A percentile compares a stretch with the other conserved stretches of the same genome.
Conservation (phyloP, 2,329 filamentous ascomycete genomes). For the Neonectria punicea region DNA sequence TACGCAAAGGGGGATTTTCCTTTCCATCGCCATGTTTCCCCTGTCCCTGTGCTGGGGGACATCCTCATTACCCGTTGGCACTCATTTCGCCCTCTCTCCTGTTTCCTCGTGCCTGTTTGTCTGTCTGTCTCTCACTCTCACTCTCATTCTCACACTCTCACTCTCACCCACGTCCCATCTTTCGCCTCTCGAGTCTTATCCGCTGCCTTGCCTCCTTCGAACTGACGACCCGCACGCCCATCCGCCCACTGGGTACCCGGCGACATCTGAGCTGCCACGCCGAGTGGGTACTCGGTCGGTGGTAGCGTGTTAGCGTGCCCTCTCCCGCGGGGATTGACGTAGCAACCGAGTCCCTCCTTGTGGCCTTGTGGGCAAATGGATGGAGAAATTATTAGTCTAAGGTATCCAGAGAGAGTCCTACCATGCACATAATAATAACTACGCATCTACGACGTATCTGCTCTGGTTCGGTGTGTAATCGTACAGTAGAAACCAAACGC, state of each 20-base stretch:
- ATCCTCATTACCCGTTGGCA: not conserved
- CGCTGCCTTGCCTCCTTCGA: not conserved
- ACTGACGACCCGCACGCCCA: not conserved
- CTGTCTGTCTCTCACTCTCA: no score
- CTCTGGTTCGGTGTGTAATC: not conserved
- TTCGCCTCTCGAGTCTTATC: not conserved
- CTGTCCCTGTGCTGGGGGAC: not conserved
- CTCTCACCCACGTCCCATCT: not conserved
- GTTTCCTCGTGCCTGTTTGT: no score
- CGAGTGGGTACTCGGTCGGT: conserved; percentile 26
- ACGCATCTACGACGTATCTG: not conserved
- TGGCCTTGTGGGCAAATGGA: conserved; percentile 21
- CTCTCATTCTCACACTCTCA: not conserved
- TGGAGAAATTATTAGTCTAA: conserved; percentile 22
- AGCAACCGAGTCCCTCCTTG: conserved; percentile 25
- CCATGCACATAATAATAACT: not conserved
- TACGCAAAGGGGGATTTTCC: not conserved
- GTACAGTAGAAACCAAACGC: not conserved
- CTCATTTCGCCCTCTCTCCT: not conserved
- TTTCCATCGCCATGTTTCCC: not conserved
- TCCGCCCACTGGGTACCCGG: conserved; percentile 14
- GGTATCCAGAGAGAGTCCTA: not conserved
- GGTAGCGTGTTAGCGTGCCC: conserved; percentile 36
- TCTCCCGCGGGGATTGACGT: conserved; percentile 34
- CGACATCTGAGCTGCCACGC: conserved; percentile 16